A percentile compares a stretch with the other conserved stretches of the same genome.
Evolutionary conservation across 2,329 filamentous ascomycete species (phyloP).

Genomic region (Aspergillus novoparasiticus): DNA sequence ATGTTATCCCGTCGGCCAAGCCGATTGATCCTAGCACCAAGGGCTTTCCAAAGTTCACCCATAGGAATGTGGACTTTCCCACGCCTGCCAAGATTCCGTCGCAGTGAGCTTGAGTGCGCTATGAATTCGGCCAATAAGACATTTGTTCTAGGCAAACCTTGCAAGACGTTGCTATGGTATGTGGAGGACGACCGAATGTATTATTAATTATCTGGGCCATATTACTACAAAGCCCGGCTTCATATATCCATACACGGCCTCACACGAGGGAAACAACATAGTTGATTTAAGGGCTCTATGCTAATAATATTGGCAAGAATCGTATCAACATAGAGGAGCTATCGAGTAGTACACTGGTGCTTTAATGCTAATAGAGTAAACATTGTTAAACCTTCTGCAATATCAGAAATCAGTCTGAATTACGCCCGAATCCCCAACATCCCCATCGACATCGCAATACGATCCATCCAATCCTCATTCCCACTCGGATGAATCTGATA

Average conservation of each 20-base stretch:
- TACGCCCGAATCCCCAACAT: slow-evolving; percentile 12
- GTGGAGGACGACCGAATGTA: not conserved
- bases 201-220: too few species aligned
- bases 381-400: too few species aligned
- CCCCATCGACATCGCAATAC: slow-evolving; percentile 18
- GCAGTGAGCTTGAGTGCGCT: not conserved
- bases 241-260: too few species aligned
- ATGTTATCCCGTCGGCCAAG: not conserved
- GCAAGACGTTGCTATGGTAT: not conserved
- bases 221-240: too few species aligned
- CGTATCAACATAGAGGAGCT: too few species aligned
- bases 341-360: too few species aligned
- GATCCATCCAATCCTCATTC: slow-evolving; percentile 15
- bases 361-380: too few species aligned
- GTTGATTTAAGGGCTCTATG: too few species aligned
- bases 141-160: not conserved
- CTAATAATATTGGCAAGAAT: too few species aligned
- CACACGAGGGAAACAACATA: too few species aligned
- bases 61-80: not conserved
- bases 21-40: not conserved
- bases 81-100: not conserved
- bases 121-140: not conserved
- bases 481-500: slow-evolving; percentile 1
- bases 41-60: not conserved
- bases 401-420: not conserved